phyloP scores from a whole-genome alignment of 2,329 filamentous ascomycete genomes.

The Malbranchea cinnamomea region DNA sequence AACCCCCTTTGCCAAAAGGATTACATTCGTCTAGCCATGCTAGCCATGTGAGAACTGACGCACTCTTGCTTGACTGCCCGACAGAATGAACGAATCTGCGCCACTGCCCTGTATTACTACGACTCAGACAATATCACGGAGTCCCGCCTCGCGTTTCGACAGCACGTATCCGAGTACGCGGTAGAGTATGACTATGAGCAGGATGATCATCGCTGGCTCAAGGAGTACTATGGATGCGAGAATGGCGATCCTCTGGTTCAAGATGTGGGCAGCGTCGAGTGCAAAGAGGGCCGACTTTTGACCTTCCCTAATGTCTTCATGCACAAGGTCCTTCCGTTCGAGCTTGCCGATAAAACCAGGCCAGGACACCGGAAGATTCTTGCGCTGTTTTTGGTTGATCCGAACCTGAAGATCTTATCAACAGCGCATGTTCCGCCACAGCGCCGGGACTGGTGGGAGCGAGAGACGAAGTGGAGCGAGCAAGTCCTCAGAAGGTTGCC shows the following conservation, averaged over 20 bases:
- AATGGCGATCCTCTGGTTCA: constrained; percentile 6
- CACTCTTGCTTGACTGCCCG: background rate
- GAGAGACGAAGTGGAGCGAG: constrained; percentile 1
- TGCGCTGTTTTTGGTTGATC: constrained; percentile 5
- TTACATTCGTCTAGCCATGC: too few relatives aligned
- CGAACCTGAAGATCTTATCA: constrained; percentile 4
- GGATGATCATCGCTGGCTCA: constrained; percentile 7
- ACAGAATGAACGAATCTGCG: constrained; percentile 50
- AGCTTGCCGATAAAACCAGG: constrained; percentile 2
- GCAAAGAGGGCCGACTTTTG: constrained; percentile 3
- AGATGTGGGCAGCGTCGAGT: constrained; percentile 7
- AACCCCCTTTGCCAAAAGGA: background rate
- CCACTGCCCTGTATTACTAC: constrained; percentile 48
- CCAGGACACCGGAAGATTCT: constrained; percentile 5
- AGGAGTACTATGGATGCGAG: constrained; percentile 6
- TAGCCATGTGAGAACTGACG: too few relatives aligned
- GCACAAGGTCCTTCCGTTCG: constrained; percentile 5
- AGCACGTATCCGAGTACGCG: constrained; percentile 18
- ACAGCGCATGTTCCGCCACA: constrained; percentile 7
- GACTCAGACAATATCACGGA: constrained; percentile 45
- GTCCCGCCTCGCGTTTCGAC: constrained; percentile 37
- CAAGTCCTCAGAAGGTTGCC: constrained; percentile 3
- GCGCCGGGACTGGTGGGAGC: constrained; percentile 6
- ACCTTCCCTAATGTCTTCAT: constrained; percentile 6
- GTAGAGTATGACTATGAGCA: constrained; percentile 18